A percentile compares a stretch with the other conserved stretches of the same genome.
Conservation (phyloP, 176 grass and related monocot genomes). For the Eragrostis curvula region DNA sequence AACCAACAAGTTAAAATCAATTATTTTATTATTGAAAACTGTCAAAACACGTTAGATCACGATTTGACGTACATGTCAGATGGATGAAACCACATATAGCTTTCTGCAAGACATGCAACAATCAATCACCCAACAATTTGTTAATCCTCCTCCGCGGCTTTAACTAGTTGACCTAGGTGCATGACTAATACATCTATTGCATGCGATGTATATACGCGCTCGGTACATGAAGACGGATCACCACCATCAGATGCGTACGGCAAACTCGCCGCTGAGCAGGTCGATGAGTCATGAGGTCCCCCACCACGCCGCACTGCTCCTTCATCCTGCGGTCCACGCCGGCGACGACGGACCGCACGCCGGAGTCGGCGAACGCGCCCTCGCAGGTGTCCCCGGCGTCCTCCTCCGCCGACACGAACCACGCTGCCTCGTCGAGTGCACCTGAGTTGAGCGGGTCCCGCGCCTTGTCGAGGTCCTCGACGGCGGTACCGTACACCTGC, state of each 20-base stretch:
- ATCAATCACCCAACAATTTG: no score
- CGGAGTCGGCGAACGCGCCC: background rate
- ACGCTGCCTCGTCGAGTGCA: background rate
- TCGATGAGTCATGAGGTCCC: conserved; percentile 6
- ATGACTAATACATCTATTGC: no score
- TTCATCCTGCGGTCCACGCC: conserved; percentile 7
- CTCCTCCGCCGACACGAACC: background rate
- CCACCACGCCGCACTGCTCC: background rate
- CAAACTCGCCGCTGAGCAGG: background rate
- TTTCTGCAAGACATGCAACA: no score
- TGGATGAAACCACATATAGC: no score
- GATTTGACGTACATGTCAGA: no score
- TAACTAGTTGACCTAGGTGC: no score
- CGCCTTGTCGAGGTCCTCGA: background rate
- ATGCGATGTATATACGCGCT: no score
- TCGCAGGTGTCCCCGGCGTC: background rate
- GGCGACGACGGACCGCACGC: background rate
- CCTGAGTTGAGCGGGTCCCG: background rate
- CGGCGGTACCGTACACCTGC: conserved; percentile 4
- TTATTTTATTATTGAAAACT: no score
- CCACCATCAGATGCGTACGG: background rate
- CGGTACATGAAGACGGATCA: background rate
- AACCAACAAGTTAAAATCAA: no score
- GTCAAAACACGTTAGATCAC: no score
- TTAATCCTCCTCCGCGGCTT: no score